Evolutionary conservation across 2,329 filamentous ascomycete genomes (phyloP).

Genomic region (Beauveria australis): DNA sequence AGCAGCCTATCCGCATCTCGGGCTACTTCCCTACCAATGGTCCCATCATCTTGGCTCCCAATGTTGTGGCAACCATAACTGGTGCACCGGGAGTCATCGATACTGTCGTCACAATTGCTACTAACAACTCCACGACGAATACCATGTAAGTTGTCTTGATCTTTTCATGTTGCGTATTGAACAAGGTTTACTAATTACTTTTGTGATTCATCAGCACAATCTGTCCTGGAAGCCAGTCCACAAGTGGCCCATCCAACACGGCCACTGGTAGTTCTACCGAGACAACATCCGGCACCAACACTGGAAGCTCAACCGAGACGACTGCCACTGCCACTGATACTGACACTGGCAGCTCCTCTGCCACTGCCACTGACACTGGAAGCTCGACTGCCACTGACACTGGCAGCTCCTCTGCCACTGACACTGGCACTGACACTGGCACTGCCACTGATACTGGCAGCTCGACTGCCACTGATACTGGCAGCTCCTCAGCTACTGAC

Average conservation of each 20-base stretch:
- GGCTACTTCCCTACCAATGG: slow-evolving; percentile 2
- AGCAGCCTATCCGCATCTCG: background rate
- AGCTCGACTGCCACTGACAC: background rate
- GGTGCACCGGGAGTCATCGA: slow-evolving; percentile 1
- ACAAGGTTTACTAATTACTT: background rate
- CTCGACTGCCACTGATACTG: background rate
- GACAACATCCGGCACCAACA: no score
- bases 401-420: background rate
- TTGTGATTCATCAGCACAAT: background rate
- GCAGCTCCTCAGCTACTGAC: background rate
- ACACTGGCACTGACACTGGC: no score
- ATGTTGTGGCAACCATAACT: background rate
- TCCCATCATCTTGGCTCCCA: background rate
- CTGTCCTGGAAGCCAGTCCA: background rate
- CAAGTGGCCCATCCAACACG: background rate
- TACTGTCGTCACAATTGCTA: slow-evolving; percentile 1
- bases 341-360: background rate
- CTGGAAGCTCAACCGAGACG: background rate
- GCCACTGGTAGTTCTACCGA: background rate
- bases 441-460: background rate
- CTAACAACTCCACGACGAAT: background rate
- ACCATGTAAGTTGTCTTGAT: background rate
- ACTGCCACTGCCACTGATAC: background rate
- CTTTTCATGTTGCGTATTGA: no score
- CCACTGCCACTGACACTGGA: no score